Base-by-base conservation (phyloP, 2,329 filamentous ascomycete species). In the Fusarium sp. region DNA sequence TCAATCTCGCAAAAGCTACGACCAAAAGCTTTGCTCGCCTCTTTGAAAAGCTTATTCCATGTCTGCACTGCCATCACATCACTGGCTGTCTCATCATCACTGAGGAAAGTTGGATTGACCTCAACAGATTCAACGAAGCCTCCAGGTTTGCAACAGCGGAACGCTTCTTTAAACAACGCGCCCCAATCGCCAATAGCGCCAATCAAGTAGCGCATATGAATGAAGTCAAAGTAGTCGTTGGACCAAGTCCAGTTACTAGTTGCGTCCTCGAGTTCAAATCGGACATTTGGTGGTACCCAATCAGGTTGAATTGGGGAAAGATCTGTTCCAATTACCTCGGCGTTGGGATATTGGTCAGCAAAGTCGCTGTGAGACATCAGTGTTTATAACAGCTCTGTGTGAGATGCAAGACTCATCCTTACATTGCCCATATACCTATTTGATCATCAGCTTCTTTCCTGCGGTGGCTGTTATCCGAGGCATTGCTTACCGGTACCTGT, bases 381-480 rank as follows among this genome's bases (percentile, higher is more conserved):
- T 51, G 15, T n/a, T 50, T 30, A 3, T 0, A 17, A 17, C 10
- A 6, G 14, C 28, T n/a, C 5, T 28, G 4, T 6, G 3, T 30
- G 7, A 17, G 6, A 22, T 4, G 17, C 28, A 9, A n/a, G 20
- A 9, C 20, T n/a, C 14, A 4, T 50, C 20, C 47, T 5, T 24
- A 51, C 48, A 51, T 35, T 51, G 48, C 48, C 48, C 48, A 51
- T 32, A 51, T 35, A 24, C 48, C 48, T 51, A 20, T 13, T 14
- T 3, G 8, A 18, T 20, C 17, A 5, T 32, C 17, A 51, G 28
- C 28, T 18, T 0, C 10, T 50, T 9, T 30, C 28, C 20, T 50
- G 5, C 3, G 0, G 1, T n/a, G 10, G 20, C 2, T n/a, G 20
- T 30, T 9, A 9, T n/a, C 20, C 3, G 0, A 17, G 7, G 47